phyloP scores from a whole-genome alignment of 805 yeast species.

The Candida tammaniensis region DNA sequence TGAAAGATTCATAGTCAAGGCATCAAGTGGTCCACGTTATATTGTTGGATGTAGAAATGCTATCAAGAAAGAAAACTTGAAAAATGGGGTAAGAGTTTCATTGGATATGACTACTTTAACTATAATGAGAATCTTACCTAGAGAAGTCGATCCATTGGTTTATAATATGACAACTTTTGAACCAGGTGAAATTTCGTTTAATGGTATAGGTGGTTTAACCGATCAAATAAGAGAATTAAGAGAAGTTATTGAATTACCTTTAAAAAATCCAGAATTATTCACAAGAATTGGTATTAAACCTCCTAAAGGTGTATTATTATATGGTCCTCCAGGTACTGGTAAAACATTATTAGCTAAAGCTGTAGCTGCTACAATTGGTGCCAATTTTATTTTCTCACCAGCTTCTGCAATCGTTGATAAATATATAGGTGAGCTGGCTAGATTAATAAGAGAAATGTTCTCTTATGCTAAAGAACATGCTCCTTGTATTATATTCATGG shows the following conservation, averaged over 20 bases:
- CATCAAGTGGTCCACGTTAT: conserved; percentile 95
- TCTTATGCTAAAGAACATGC: conserved; percentile 97
- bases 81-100: conserved; percentile 95
- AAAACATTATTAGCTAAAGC: conserved; percentile 95
- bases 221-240: conserved; percentile 96
- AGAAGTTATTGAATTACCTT: conserved; percentile 95
- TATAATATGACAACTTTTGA: conserved; percentile 97
- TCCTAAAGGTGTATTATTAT: conserved; percentile 95
- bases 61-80: conserved; percentile 74
- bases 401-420: conserved; percentile 98
- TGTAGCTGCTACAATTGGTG: conserved; percentile 97
- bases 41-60: conserved; percentile 97
- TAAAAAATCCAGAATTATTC: conserved; percentile 95
- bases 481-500: conserved; percentile 98
- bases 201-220: conserved; percentile 92
- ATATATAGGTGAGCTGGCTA: conserved; percentile 96
- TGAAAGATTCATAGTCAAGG: conserved; percentile 93
- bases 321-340: conserved; percentile 99
- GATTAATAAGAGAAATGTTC: conserved; percentile 96
- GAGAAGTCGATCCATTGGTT: conserved; percentile 97
- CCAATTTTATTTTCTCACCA: conserved; percentile 96
- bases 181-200: conserved; percentile 95
- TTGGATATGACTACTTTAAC: conserved; percentile 97
- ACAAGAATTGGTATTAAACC: conserved; percentile 95
- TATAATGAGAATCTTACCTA: conserved; percentile 93